A percentile compares a stretch with the other conserved stretches of the same genome.
These are phyloP conservation scores for Diversispora epigaea DNA, from an alignment of 192 early-diverging fungal species.

Conservation along the genomic window DNA sequence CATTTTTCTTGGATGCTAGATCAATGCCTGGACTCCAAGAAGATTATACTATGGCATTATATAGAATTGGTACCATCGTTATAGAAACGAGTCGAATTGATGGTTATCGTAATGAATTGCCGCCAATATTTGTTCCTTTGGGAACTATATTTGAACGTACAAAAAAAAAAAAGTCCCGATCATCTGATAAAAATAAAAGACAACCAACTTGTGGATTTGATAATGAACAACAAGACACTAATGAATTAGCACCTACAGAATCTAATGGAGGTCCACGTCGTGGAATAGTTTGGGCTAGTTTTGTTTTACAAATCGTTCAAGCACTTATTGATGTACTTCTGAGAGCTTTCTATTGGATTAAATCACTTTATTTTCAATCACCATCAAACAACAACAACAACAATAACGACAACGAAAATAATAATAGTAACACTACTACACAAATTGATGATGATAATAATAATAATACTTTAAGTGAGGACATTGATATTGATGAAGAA, in stretches of 20 bases:
- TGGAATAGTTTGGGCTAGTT: slow-evolving; percentile 20
- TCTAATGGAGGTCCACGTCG: slow-evolving; percentile 10
- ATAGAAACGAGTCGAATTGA: slow-evolving; percentile 47
- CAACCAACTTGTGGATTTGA: slow-evolving; percentile 31
- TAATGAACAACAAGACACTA: slow-evolving; percentile 28
- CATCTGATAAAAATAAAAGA: slow-evolving; percentile 3
- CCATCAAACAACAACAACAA: not conserved
- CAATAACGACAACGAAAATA: too few species aligned
- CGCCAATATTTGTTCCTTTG: slow-evolving; percentile 41
- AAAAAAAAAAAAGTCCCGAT: slow-evolving; percentile 8
- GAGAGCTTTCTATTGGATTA: not conserved
- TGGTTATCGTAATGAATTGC: slow-evolving; percentile 47
- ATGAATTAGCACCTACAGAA: slow-evolving; percentile 15
- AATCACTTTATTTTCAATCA: not conserved
- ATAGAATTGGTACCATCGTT: slow-evolving; percentile 40
- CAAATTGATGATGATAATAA: too few species aligned
- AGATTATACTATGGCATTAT: slow-evolving; percentile 49
- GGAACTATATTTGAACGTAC: slow-evolving; percentile 44
- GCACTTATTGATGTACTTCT: not conserved
- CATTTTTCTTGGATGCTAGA: slow-evolving; percentile 45
- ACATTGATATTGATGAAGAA: slow-evolving; percentile 25
- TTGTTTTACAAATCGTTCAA: slow-evolving; percentile 14
- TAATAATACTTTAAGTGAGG: not conserved
- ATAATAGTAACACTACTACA: too few species aligned
- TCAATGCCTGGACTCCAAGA: slow-evolving; percentile 41